phyloP scores from a whole-genome alignment of 2,329 filamentous ascomycete genomes.

The Metarhizium guizhouense region DNA sequence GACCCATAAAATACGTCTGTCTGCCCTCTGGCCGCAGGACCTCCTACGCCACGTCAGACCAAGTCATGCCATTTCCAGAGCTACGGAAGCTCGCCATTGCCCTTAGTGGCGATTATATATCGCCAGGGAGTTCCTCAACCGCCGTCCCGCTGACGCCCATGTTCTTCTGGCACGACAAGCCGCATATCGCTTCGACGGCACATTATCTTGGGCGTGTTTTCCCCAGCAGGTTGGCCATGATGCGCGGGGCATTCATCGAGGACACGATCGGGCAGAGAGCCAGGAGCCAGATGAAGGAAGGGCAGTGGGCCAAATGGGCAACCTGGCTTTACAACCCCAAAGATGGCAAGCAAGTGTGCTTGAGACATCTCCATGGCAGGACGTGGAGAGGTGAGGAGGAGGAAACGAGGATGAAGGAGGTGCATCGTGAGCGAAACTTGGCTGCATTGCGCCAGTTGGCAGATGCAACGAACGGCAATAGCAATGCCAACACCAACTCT shows the following conservation, averaged over 20 bases:
- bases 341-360: conserved; percentile 33
- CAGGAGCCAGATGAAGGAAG: conserved; percentile 47
- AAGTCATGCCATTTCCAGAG: conserved; percentile 32
- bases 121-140: conserved; percentile 15
- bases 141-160: conserved; percentile 38
- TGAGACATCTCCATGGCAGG: conserved; percentile 42
- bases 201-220: conserved; percentile 45
- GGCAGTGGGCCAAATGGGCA: conserved; percentile 42
- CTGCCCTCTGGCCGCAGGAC: conserved; percentile 43
- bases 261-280: conserved; percentile 46
- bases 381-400: conserved; percentile 33
- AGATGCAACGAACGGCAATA: background rate
- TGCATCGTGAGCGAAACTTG: background rate
- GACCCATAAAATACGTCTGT: conserved; percentile 41
- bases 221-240: conserved; percentile 37
- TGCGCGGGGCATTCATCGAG: conserved; percentile 46
- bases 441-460: background rate
- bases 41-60: conserved; percentile 37
- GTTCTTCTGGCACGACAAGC: conserved; percentile 53
- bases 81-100: conserved; percentile 31
- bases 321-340: conserved; percentile 47
- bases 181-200: conserved; percentile 37
- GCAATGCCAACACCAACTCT: background rate
- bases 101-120: conserved; percentile 31
- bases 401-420: conserved; percentile 6